These are phyloP conservation scores for Talaromyces rugulosus DNA, from an alignment of 2,329 filamentous ascomycete species.

Conservation along the genomic window DNA sequence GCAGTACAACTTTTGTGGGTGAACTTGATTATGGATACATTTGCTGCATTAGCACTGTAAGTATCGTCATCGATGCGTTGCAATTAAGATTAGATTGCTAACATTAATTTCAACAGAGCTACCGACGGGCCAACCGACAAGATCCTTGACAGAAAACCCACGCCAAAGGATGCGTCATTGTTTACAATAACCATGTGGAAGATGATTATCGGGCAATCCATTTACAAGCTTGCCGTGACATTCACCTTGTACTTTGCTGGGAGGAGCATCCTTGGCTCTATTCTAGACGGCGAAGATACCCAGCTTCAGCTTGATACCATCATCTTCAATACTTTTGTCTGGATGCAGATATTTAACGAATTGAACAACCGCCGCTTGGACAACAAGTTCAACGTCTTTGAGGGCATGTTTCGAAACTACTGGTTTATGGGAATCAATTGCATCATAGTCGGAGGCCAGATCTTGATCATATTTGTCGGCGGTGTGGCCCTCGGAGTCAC, in stretches of 20 bases:
- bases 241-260: slow-evolving; percentile 80
- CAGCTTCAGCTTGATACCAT: slow-evolving; percentile 64
- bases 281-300: slow-evolving; percentile 37
- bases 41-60: slow-evolving; percentile 74
- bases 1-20: slow-evolving; percentile 94
- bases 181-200: slow-evolving; percentile 97
- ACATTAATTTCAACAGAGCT: slow-evolving; percentile 41
- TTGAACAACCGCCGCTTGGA: slow-evolving; percentile 95
- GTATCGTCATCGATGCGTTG: not conserved
- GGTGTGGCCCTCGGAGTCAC: slow-evolving; percentile 74
- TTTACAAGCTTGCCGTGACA: slow-evolving; percentile 78
- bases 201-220: slow-evolving; percentile 91
- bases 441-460: slow-evolving; percentile 83
- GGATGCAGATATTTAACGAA: slow-evolving; percentile 99
- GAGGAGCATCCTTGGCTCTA: slow-evolving; percentile 56
- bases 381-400: slow-evolving; percentile 93
- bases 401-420: slow-evolving; percentile 76
- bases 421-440: slow-evolving; percentile 85
- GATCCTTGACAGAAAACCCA: slow-evolving; percentile 75
- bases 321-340: slow-evolving; percentile 97
- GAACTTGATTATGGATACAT: slow-evolving; percentile 95
- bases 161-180: slow-evolving; percentile 67
- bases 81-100: not conserved
- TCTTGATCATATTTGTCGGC: slow-evolving; percentile 86
- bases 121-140: slow-evolving; percentile 84